Base-by-base conservation (phyloP, 1,284 basidiomycete species). In the Fistulinella staudtii region DNA sequence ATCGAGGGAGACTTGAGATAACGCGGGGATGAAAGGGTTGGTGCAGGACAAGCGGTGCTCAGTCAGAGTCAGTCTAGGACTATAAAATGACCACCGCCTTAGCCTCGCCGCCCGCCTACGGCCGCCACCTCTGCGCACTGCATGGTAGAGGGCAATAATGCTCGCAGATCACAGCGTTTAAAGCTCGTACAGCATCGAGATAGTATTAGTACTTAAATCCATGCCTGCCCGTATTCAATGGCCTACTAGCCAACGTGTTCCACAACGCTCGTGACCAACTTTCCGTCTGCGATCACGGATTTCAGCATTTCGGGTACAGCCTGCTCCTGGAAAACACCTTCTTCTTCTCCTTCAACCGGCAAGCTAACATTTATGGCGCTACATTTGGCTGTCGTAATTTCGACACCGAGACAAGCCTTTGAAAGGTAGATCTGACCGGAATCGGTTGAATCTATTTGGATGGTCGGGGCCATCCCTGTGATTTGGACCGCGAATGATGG, bases 231-330 rank as follows among this genome's bases (percentile, higher is more conserved):
- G n/a, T n/a, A n/a, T n/a, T n/a, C n/a, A n/a, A n/a, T n/a, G n/a
- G n/a, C n/a, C n/a, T n/a, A n/a, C n/a, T 51, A 94, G 28, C 89
- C 91, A 53, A 75, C 71, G 64, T 96, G 93, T 64, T 96, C 93
- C n/a, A 96, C 87, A 36, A 94, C 80, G 22, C 74, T 82, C 9
- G 93, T 95, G 38, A 93, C 77, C 44, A 96, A 70, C 66, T 89
- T 95, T n/a, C 93, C 93, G 53, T 81, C 72, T 61, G 80, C 73
- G 17, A 99, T 73, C 37, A 80, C 77, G 34, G 89, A 91, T 74
- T 85, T 90, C 67, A 99, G 76, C 87, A 98, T 98, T 70, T 99
- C 96, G 1, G 96, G 96, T 29, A 99, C 73, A 3, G 95, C 79
- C 55, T 84, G 82, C 68, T 99, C 96, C 51, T 82, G 79, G 58